These are phyloP conservation scores for Isoetes taiwanensis DNA, from an alignment of 75 land plant species.

Conservation along the genomic window DNA sequence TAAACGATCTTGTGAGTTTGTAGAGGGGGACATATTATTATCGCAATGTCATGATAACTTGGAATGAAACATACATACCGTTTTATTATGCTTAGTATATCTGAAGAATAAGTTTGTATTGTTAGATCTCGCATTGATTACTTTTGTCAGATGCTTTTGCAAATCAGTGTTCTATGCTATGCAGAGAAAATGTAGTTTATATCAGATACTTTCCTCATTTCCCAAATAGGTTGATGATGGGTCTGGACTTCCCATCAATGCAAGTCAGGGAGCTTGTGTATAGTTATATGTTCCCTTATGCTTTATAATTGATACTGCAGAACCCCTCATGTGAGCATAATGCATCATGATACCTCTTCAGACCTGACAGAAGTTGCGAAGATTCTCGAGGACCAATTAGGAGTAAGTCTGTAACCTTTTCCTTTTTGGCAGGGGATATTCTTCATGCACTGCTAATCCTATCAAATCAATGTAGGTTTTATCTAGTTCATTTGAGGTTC, in stretches of 20 bases:
- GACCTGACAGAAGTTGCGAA: slow-evolving; percentile 56
- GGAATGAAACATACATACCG: too few species aligned
- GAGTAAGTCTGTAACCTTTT: slow-evolving; percentile 25
- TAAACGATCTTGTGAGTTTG: too few species aligned
- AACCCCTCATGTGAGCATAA: slow-evolving; percentile 72
- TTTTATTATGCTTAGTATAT: too few species aligned
- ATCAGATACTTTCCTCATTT: not conserved
- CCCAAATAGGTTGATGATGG: not conserved
- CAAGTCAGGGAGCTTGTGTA: not conserved
- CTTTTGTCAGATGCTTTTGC: too few species aligned
- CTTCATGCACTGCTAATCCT: too few species aligned
- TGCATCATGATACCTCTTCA: slow-evolving; percentile 60
- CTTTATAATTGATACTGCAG: slow-evolving; percentile 22
- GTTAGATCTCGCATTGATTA: too few species aligned
- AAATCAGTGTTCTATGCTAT: too few species aligned
- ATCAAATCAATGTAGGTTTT: slow-evolving; percentile 35
- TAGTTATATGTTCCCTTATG: not conserved
- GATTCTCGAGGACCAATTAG: slow-evolving; percentile 41
- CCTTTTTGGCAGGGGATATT: too few species aligned
- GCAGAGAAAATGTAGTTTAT: not conserved
- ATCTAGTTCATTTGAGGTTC: slow-evolving; percentile 21
- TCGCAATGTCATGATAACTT: too few species aligned
- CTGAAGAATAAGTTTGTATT: too few species aligned
- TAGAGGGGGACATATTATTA: too few species aligned
- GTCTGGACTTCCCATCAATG: not conserved